These are phyloP conservation scores for Malassezia caprae DNA, from an alignment of 1,284 basidiomycete genomes.

Conservation along the genomic window DNA sequence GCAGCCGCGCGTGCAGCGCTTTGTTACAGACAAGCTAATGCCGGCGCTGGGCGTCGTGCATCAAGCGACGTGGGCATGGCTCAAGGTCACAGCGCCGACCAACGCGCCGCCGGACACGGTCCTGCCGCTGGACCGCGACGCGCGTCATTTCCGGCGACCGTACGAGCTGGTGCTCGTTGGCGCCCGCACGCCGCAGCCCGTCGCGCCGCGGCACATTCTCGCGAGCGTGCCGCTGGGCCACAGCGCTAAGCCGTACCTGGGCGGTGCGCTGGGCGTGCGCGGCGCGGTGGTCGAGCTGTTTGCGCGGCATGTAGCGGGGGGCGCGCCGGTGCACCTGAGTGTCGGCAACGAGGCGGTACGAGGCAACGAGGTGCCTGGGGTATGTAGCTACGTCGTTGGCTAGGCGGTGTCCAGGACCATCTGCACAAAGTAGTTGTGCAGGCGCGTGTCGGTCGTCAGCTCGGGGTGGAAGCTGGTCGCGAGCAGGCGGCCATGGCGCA, in stretches of 20 bases:
- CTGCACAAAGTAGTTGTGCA: constrained; percentile 73
- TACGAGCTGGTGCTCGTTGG: constrained; percentile 19
- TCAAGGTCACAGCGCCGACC: constrained; percentile 14
- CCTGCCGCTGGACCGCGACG: constrained; percentile 1
- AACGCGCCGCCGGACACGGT: background rate
- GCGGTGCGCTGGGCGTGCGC: background rate
- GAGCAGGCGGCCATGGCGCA: constrained; percentile 72
- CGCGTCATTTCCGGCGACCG: constrained; percentile 4
- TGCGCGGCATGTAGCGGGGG: constrained; percentile 32
- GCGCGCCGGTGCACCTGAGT: constrained; percentile 31
- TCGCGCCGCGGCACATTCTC: background rate
- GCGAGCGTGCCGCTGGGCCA: constrained; percentile 8
- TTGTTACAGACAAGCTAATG: constrained; percentile 16
- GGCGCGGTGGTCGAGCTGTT: constrained; percentile 31
- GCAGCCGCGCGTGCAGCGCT: constrained; percentile 17
- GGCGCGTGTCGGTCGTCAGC: constrained; percentile 71
- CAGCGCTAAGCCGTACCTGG: constrained; percentile 15
- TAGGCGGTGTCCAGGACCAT: background rate
- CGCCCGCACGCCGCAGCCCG: background rate
- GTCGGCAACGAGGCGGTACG: constrained; percentile 64
- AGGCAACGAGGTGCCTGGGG: constrained; percentile 11
- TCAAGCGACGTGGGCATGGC: constrained; percentile 15
- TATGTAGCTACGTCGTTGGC: constrained; percentile 1
- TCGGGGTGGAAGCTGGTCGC: constrained; percentile 92
- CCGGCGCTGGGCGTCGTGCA: constrained; percentile 6